These are phyloP conservation scores for Naganishia vishniacii DNA, from an alignment of 768 basidiomycete species.

Conservation along the genomic window DNA sequence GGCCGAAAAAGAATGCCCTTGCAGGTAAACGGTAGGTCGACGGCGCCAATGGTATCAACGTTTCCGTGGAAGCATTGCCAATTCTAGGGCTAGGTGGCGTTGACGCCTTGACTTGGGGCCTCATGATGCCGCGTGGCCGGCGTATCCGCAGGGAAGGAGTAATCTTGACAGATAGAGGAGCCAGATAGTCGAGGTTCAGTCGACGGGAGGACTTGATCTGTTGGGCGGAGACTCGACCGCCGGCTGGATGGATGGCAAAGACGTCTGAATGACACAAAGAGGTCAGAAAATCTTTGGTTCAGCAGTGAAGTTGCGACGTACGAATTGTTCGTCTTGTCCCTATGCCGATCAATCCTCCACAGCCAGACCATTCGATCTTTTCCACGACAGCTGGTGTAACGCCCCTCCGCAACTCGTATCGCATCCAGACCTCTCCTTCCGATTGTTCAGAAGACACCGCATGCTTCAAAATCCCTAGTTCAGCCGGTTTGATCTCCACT, in stretches of 20 bases:
- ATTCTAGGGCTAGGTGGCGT: background rate
- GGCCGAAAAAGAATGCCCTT: background rate
- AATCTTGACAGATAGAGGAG: background rate
- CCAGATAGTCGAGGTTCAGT: background rate
- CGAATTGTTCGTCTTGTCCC: constrained; percentile 23
- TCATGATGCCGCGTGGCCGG: constrained; percentile 3
- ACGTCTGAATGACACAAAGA: background rate
- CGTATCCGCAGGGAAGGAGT: constrained; percentile 1
- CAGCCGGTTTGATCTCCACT: constrained; percentile 19
- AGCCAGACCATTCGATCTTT: constrained; percentile 15
- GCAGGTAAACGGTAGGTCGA: constrained; percentile 6
- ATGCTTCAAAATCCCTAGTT: background rate
- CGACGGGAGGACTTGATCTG: constrained; percentile 12
- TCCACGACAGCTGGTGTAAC: constrained; percentile 20
- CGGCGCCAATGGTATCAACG: background rate
- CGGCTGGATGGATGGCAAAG: constrained; percentile 5
- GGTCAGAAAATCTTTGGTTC: background rate
- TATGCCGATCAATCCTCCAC: constrained; percentile 18
- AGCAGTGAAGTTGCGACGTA: background rate
- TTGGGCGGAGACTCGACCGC: background rate
- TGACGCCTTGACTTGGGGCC: background rate
- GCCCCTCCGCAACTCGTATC: constrained; percentile 24
- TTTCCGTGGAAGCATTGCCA: background rate
- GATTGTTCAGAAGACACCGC: background rate
- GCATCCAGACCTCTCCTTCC: constrained; percentile 23